Base-by-base conservation (phyloP, 345 rosid species). In the Ceriops decandra region DNA sequence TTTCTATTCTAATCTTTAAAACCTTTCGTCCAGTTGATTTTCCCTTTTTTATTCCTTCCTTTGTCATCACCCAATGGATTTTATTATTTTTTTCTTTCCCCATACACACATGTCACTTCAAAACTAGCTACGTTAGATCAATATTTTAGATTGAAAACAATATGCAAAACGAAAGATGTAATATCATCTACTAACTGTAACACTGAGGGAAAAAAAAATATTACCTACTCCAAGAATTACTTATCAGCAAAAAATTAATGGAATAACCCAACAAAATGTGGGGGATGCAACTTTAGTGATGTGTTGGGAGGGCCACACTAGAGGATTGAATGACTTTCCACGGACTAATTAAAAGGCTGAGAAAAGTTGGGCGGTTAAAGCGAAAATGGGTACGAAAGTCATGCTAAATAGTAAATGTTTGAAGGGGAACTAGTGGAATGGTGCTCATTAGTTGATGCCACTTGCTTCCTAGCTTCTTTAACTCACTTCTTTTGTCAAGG, bases 11-110 rank as follows among this genome's bases (percentile, higher is more conserved):
- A 2, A 13, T 42, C 28, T 56, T 24, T 24, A 56, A 56, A 56
- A 10, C 59, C 6, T 56, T 24, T 27, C 59, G 24, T 5, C 47
- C 35, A 30, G n/a, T 60, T 56, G 13, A 28, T 62, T 20, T 58
- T 35, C 22, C 31, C 47, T 56, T 36, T 56, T 36, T 49, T 16
- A 67, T 67, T 67, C 70, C 62, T 36, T 56, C 52, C 62, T 67
- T 56, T 54, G 52, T 56, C 70, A 56, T 16, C 33, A 56, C 53
- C 62, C 70, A 22, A 56, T 61, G 61, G 62, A 67, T 67, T 35
- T 31, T 33, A 0, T 22, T 54, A 2, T 22, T 1, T 7, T 6
- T 33, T 21, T 8, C 27, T n/a, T 42, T 3, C 7, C 35, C 15
- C 47, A 2, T 38, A 38, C 47, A 38, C 47, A 11, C 10, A 38